Evolutionary conservation across 1,284 basidiomycete species (phyloP).

Genomic region (Cystobasidium pallidum): DNA sequence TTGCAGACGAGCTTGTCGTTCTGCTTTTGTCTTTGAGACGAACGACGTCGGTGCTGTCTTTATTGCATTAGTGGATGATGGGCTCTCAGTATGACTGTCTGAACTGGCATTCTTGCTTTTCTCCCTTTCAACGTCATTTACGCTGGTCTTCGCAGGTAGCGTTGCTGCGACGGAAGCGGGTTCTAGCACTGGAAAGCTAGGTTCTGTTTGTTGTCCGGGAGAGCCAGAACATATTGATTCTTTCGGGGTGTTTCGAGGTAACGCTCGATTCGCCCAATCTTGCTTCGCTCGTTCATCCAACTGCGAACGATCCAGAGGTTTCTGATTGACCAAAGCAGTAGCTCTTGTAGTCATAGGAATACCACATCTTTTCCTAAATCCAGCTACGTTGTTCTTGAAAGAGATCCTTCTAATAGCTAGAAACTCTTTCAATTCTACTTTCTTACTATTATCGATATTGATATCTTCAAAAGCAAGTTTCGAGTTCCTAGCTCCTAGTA

Average conservation of each 20-base stretch:
- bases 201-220: neutral
- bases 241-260: neutral
- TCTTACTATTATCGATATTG: slow-evolving; percentile 12
- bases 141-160: neutral
- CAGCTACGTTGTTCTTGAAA: slow-evolving; percentile 31
- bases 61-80: neutral
- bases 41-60: slow-evolving; percentile 11
- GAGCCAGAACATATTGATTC: neutral
- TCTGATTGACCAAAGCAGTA: neutral
- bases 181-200: neutral
- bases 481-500: slow-evolving; percentile 16
- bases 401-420: slow-evolving; percentile 24
- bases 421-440: slow-evolving; percentile 9
- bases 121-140: neutral
- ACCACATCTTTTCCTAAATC: slow-evolving; percentile 37
- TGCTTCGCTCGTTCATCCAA: neutral
- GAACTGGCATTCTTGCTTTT: neutral
- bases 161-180: neutral
- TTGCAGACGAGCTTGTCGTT: slow-evolving; percentile 26
- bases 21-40: slow-evolving; percentile 5
- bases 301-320: neutral
- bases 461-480: slow-evolving; percentile 27
- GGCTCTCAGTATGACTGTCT: neutral
- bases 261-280: neutral
- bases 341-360: neutral